A percentile compares a stretch with the other conserved stretches of the same genome.
These are phyloP conservation scores for Kwoniella dendrophila DNA, from an alignment of 768 basidiomycete genomes.

Conservation along the genomic window DNA sequence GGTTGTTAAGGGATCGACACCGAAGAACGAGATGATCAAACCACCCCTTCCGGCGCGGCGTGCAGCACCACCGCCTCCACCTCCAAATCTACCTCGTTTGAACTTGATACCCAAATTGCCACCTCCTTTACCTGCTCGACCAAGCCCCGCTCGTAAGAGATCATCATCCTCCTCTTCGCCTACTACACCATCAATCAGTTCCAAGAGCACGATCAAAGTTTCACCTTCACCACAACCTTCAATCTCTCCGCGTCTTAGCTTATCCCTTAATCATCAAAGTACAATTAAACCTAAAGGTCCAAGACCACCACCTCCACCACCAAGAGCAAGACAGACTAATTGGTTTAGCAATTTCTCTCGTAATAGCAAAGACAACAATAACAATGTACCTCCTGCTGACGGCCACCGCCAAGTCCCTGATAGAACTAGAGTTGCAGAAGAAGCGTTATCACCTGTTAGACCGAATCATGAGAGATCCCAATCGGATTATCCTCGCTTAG, in stretches of 20 bases:
- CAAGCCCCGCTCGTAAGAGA: background rate
- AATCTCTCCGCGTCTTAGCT: background rate
- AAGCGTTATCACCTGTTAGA: slow-evolving; percentile 1
- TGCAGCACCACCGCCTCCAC: slow-evolving; percentile 32
- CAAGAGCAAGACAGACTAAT: slow-evolving; percentile 19
- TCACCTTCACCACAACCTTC: background rate
- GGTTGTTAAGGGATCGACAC: no score
- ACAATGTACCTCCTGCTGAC: background rate
- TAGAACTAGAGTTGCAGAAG: background rate
- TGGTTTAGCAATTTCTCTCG: slow-evolving; percentile 6
- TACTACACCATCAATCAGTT: background rate
- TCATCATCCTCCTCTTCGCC: background rate
- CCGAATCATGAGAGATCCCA: slow-evolving; percentile 28
- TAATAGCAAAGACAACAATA: no score
- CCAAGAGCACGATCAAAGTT: background rate
- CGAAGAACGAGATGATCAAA: background rate
- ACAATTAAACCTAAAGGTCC: slow-evolving; percentile 35
- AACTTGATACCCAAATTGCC: slow-evolving; percentile 11
- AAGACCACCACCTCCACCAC: slow-evolving; percentile 40
- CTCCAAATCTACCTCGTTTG: slow-evolving; percentile 9
- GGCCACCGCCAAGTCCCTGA: no score
- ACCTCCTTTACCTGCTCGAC: slow-evolving; percentile 32
- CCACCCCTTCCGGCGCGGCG: slow-evolving; percentile 33
- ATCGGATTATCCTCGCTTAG: slow-evolving; percentile 20
- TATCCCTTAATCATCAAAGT: background rate